Evolutionary conservation across 176 grass and related monocot species (phyloP), one percentile per base, ranked within the genome.

Genomic region (Carex scoparia): DNA sequence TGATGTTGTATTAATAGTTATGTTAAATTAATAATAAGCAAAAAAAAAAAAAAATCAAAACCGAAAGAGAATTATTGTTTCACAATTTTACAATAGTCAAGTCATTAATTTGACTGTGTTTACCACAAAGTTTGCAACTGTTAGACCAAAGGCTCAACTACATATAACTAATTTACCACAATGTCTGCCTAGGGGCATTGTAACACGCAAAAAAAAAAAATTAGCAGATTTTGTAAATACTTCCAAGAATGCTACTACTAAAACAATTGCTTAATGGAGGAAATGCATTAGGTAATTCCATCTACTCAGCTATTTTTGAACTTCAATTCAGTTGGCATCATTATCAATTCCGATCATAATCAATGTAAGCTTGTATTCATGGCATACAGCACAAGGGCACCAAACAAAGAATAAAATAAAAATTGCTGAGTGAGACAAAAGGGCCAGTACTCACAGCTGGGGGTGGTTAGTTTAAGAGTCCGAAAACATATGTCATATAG

Each of bases 401-500:
- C 5, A 71, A 71, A 30, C 7, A 8, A 73, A 54, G 0, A 42
- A 27, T 18, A 18, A 44, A 85, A 60, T 23, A 60, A 31, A 61
- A 83, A 14, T 67, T 32, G 1, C 23, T 16, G n/a, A 44, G 5
- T 9, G n/a, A 69, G 9, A 1, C 5, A 7, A 59, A 15, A 42
- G 5, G 23, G 0, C 13, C 27, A 6, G 4, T 38, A 16, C 84
- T 89, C 60, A 92, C 90, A 93, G 89, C 91, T 90, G 0, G 91
- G 91, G 4, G 89, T 93, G 0, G 91, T 90, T 9, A 93, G 91
- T 84, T 93, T 93, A 65, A 93, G 84, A 7, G 91, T 93, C 12
- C 91, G 77, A 81, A 93, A 93, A 84, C 91, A 93, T 42, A 93
- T 93, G 84, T 93, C 91, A 87, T 91, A 92, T 13, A 90, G 85